Evolutionary conservation across 1,284 basidiomycete genomes (phyloP), one percentile per base, ranked within the genome.

Genomic region (Leccinum solheimii): DNA sequence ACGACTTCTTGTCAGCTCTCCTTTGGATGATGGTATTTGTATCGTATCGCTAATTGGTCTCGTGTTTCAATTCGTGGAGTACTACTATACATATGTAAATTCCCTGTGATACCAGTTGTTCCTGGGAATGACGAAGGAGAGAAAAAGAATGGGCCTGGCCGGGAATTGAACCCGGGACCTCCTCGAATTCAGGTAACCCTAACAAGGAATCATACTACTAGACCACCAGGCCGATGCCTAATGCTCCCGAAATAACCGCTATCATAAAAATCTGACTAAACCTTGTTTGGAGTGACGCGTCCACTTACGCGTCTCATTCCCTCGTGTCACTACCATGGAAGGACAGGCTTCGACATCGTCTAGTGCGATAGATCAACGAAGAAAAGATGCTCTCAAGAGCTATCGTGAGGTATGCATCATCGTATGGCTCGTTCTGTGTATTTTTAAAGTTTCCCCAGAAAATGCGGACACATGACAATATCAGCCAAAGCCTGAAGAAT

Each of bases 101-200:
- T 36, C 14, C 36, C 36, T 36, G 36, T 36, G 32, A 36, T 36
- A 7, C 36, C 36, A 36, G 36, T 36, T 36, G 1, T 36, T 36
- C 7, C 36, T 1, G 13, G 13, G 32, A 34, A 1, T 5, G 11
- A 11, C 32, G 5, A 53, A 5, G 3, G 21, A 1, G 7, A 52
- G 32, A 56, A 63, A 75, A 75, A 78, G 26, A 21, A 43, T 34
- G 86, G 87, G 86, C 87, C 86, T 88, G 83, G 84, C 86, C 84
- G 86, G 86, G 87, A 88, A 88, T 88, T 88, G 87, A 90, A 88
- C 87, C 87, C 85, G 84, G 87, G 87, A 89, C 87, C 87, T 88
- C 87, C 86, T 88, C 32, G 5, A 21, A 34, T 45, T 67, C 58
- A 51, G 64, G 63, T 10, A 61, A 51, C 79, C 79, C 79, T 80